phyloP scores from a whole-genome alignment of 2,329 filamentous ascomycete genomes.

The Colletotrichum caudatum region DNA sequence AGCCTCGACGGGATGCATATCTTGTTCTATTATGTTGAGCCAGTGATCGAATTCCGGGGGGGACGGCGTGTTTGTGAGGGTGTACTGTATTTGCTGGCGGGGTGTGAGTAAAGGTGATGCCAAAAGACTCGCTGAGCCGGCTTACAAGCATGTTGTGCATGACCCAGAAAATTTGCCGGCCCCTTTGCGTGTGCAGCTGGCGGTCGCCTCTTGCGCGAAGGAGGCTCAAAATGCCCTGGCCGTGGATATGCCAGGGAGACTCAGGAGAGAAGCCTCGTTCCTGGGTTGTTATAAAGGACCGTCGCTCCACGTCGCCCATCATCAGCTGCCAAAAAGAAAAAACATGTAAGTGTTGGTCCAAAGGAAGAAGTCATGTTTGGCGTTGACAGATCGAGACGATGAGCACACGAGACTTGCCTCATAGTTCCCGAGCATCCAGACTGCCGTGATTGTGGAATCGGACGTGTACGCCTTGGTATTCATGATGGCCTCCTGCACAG shows the following conservation, averaged over 20 bases:
- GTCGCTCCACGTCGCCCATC: conserved; percentile 51
- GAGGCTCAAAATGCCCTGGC: conserved; percentile 52
- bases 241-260: conserved; percentile 53
- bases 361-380: not conserved
- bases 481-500: conserved; percentile 54
- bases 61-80: conserved; percentile 49
- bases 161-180: conserved; percentile 54
- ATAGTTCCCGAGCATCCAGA: conserved; percentile 57
- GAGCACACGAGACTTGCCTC: conserved; percentile 47
- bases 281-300: conserved; percentile 12
- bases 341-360: not conserved
- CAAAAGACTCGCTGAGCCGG: not conserved
- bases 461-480: conserved; percentile 46
- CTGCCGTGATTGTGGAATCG: conserved; percentile 54
- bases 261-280: conserved; percentile 2
- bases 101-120: not conserved
- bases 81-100: conserved; percentile 53
- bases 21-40: conserved; percentile 48
- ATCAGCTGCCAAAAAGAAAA: conserved; percentile 47
- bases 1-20: conserved; percentile 31
- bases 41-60: conserved; percentile 54
- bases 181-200: conserved; percentile 44
- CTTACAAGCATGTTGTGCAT: conserved; percentile 55
- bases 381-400: not conserved
- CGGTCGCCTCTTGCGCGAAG: conserved; percentile 51